phyloP scores from a whole-genome alignment of 805 yeast species.

The Nakazawaea siamensis region DNA sequence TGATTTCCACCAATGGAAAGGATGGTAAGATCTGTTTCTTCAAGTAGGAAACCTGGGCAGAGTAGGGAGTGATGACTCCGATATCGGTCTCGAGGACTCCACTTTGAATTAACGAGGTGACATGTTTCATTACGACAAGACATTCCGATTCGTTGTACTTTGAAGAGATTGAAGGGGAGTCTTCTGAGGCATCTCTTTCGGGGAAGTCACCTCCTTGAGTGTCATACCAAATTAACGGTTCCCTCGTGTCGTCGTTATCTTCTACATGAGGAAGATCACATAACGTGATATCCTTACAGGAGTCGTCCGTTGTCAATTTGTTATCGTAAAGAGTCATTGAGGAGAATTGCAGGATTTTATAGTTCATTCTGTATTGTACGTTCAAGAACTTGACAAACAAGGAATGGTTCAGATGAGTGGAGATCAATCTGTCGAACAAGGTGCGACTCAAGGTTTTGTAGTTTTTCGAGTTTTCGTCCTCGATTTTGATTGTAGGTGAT shows the following conservation, averaged over 20 bases:
- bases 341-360: conserved; percentile 69
- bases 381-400: conserved; percentile 49
- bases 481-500: conserved; percentile 80
- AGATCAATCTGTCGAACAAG: conserved; percentile 70
- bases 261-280: conserved; percentile 45
- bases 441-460: conserved; percentile 51
- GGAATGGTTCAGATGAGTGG: conserved; percentile 34
- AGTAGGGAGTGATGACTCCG: conserved; percentile 87
- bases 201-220: conserved; percentile 85
- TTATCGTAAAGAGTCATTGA: conserved; percentile 58
- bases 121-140: conserved; percentile 48
- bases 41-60: conserved; percentile 70
- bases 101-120: conserved; percentile 35
- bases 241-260: conserved; percentile 44
- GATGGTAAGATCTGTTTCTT: conserved; percentile 30
- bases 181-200: conserved; percentile 40
- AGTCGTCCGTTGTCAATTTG: conserved; percentile 49
- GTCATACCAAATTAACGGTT: conserved; percentile 74
- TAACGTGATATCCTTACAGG: conserved; percentile 45
- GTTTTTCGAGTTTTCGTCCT: conserved; percentile 26
- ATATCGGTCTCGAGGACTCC: conserved; percentile 53
- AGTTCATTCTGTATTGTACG: conserved; percentile 85
- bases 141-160: conserved; percentile 77
- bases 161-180: conserved; percentile 31
- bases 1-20: conserved; percentile 53